Evolutionary conservation across 495 filamentous ascomycete species (phyloP), one percentile per base, ranked within the genome.

Genomic region (Thermothielavioides terrestris): DNA sequence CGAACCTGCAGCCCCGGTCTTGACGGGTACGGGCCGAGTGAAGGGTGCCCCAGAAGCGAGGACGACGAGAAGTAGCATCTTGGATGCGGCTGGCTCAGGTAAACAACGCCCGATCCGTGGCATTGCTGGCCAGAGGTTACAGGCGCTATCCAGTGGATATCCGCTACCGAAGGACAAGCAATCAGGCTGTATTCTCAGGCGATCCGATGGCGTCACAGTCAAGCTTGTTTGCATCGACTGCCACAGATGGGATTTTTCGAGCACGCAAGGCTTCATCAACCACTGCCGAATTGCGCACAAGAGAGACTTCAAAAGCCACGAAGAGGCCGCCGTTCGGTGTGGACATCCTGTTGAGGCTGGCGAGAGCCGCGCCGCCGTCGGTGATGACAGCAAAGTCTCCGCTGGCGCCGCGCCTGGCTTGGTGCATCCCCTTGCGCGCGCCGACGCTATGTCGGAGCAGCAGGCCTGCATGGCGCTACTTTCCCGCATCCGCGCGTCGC

Each of bases 231-330:
- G 92, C 68, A 73, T 89, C 42, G 85, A 92, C 61, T 98, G 92
- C 60, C 78, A 86, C 35, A 74, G 88, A 47, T 84, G 84, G 68
- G 85, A 96, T 62, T 97, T 96, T 64, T 89, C 85, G 37, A 95
- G 89, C 65, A 88, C 88, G 1, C 92, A 98, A 65, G 92, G 92
- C 2, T 97, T 98, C 61, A 91, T 98, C 70, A 98, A 98, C 57
- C 92, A 98, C 59, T 96, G 89, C 59, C 89, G 92, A 35, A 96
- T 98, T 49, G 88, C 90, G 8, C 92, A 98, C 67, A 83, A 81
- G 51, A 78, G 88, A 42, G 88, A 89, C 44, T 96, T 87, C 70
- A 84, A 88, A 59, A 96, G 88, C 58, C 92, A 98, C 58, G 90
- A 96, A 60, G 88, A 87, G 46, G 92, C 92, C 35, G 92, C 92